Evolutionary conservation across 768 basidiomycete species (phyloP), one percentile per base, ranked within the genome.

Genomic region (Auricularia heimuer): DNA sequence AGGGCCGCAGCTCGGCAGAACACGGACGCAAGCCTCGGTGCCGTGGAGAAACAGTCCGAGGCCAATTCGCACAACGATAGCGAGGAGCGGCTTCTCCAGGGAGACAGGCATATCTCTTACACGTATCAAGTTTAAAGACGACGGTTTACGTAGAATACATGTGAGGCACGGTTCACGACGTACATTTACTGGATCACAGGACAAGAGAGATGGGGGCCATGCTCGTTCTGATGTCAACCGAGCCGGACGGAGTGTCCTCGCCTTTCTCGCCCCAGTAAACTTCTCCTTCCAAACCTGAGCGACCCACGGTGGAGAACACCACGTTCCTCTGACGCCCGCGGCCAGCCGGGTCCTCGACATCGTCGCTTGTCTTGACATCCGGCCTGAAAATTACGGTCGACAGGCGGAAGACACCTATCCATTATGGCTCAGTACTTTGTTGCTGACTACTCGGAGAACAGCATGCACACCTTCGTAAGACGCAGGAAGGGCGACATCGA

Each of bases 81-180:
- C 18, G 72, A 70, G 42, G 70, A 72, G 10, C 73, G 65, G 58
- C 18, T 72, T 14, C 54, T 65, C 1, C 65, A 73, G 12, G 75
- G 75, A 0, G 76, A 77, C 64, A 71, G 72, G 56, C 70, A 76
- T 21, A 60, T 74, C 6, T 35, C 68, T 37, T 75, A 72, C 64
- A 71, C 65, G 54, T 75, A 75, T 66, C 74, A 69, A 54, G 66
- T 74, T 62, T 74, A 51, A 18, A 51, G 6, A 51, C 47, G 47
- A 51, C 11, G 11, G 47, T 11, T 8, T 6, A 18, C 8, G 39
- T 42, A 42, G 12, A 42, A 14, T 42, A 42, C 39, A 42, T 8
- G 7, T 7, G 39, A 42, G 39, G 39, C 39, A 42, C 39, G 39
- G 39, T 42, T 42, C 39, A 42, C 39, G 39, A 42, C 8, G 12